Percentiles rank a stretch among this genome's conserved stretches.
These are phyloP conservation scores for Coriolopsis trogii DNA, from an alignment of 1,284 basidiomycete species.

Conservation along the genomic window DNA sequence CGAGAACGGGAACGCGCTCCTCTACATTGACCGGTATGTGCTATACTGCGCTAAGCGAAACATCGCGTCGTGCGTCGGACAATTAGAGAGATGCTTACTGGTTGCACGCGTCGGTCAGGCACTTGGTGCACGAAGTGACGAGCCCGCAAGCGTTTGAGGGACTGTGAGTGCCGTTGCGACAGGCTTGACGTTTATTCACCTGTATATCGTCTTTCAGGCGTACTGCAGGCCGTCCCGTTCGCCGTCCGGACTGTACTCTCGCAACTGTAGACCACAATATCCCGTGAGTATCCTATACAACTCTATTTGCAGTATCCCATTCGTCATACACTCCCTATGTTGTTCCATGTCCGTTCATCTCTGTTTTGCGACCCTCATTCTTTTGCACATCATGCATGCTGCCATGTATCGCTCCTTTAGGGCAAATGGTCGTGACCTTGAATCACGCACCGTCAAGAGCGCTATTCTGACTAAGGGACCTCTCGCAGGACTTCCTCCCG, in stretches of 20 bases:
- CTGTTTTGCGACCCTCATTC: not conserved
- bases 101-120: constrained; percentile 49
- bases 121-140: constrained; percentile 95
- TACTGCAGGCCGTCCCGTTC: constrained; percentile 80
- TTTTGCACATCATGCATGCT: no score
- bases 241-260: constrained; percentile 92
- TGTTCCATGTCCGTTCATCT: not conserved
- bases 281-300: constrained; percentile 63
- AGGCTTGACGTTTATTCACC: constrained; percentile 2
- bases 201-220: constrained; percentile 48
- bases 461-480: not conserved
- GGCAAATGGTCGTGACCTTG: no score
- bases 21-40: constrained; percentile 89
- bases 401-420: no score
- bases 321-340: no score
- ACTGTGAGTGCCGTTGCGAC: constrained; percentile 53
- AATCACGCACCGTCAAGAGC: not conserved
- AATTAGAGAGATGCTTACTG: constrained; percentile 2
- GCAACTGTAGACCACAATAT: constrained; percentile 97
- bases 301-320: not conserved
- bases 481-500: constrained; percentile 77
- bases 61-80: not conserved
- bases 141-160: constrained; percentile 97
- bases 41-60: not conserved
- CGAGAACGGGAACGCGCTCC: constrained; percentile 83